phyloP scores from a whole-genome alignment of 352 stramenopile genomes.

The Phytophthora cactorum region DNA sequence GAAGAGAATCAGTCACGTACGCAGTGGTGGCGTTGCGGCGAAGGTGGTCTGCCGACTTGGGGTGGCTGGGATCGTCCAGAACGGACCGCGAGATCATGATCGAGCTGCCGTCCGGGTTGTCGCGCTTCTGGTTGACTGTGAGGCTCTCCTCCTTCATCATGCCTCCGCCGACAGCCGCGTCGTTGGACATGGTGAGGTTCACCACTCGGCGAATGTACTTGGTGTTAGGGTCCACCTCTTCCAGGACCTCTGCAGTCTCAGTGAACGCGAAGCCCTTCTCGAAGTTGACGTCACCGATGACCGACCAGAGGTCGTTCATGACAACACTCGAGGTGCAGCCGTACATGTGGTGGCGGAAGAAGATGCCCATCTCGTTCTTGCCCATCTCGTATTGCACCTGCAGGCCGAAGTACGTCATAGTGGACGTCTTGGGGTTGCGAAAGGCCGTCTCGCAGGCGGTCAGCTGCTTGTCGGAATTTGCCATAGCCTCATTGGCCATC shows the following conservation, averaged over 20 bases:
- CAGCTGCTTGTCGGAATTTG: constrained; percentile 64
- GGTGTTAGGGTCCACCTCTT: constrained; percentile 75
- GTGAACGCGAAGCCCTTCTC: constrained; percentile 89
- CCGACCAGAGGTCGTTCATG: constrained; percentile 83
- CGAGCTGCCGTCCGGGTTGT: constrained; percentile 76
- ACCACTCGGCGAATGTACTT: constrained; percentile 87
- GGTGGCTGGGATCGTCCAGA: constrained; percentile 73
- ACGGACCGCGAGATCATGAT: constrained; percentile 72
- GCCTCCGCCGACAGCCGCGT: constrained; percentile 63
- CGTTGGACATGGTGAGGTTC: constrained; percentile 82
- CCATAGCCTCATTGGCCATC: constrained; percentile 67
- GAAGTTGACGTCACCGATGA: constrained; percentile 69
- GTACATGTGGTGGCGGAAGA: constrained; percentile 86
- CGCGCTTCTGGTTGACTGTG: constrained; percentile 78
- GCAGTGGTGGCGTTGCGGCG: constrained; percentile 79
- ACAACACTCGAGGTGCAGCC: constrained; percentile 73
- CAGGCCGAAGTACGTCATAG: constrained; percentile 90
- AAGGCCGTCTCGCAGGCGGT: constrained; percentile 79
- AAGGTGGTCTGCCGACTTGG: constrained; percentile 68
- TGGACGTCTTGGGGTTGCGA: constrained; percentile 83
- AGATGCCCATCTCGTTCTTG: constrained; percentile 89
- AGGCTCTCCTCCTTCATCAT: constrained; percentile 89
- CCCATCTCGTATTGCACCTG: constrained; percentile 90
- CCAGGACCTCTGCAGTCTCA: constrained; percentile 73
- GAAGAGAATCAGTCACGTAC: constrained; percentile 46